These are phyloP conservation scores for Colletotrichum plurivorum DNA, from an alignment of 2,329 filamentous ascomycete species.

Conservation along the genomic window DNA sequence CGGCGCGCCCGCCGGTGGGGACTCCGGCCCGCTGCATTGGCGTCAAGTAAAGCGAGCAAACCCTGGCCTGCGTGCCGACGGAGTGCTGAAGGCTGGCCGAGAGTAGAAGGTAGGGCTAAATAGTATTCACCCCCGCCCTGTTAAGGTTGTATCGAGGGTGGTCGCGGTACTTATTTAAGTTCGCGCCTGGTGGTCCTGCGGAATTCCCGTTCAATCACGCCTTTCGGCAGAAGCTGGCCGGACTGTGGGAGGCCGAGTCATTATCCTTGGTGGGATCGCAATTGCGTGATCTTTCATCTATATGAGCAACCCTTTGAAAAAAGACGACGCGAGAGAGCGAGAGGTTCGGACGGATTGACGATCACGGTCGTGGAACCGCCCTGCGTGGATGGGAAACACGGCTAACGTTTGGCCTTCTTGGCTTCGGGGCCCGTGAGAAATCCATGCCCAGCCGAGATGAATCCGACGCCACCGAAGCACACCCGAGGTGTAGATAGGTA, in stretches of 20 bases:
- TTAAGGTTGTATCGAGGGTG: not conserved
- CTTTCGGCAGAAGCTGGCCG: not conserved
- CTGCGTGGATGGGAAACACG: not conserved
- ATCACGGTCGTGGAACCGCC: not conserved
- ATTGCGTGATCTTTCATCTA: slow-evolving; percentile 24
- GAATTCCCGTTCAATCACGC: slow-evolving; percentile 21
- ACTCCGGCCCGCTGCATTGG: slow-evolving; percentile 20
- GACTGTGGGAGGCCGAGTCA: slow-evolving; percentile 11
- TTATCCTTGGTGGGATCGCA: slow-evolving; percentile 9
- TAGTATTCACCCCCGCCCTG: no score
- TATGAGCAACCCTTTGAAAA: slow-evolving; percentile 8
- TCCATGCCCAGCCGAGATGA: no score
- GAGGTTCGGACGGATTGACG: slow-evolving; percentile 1
- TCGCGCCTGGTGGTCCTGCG: slow-evolving; percentile 7
- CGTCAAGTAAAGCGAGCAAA: slow-evolving; percentile 12
- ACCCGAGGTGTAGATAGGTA: no score
- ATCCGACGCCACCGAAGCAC: no score
- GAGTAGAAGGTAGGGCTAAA: not conserved
- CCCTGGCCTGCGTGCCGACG: not conserved
- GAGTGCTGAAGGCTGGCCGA: not conserved
- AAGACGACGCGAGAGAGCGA: not conserved
- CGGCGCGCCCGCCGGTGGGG: slow-evolving; percentile 35
- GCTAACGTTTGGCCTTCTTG: no score
- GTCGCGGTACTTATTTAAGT: slow-evolving; percentile 3
- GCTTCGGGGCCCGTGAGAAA: no score